These are phyloP conservation scores for Pestalotiopsis sp. DNA, from an alignment of 2,329 filamentous ascomycete genomes.

Conservation along the genomic window DNA sequence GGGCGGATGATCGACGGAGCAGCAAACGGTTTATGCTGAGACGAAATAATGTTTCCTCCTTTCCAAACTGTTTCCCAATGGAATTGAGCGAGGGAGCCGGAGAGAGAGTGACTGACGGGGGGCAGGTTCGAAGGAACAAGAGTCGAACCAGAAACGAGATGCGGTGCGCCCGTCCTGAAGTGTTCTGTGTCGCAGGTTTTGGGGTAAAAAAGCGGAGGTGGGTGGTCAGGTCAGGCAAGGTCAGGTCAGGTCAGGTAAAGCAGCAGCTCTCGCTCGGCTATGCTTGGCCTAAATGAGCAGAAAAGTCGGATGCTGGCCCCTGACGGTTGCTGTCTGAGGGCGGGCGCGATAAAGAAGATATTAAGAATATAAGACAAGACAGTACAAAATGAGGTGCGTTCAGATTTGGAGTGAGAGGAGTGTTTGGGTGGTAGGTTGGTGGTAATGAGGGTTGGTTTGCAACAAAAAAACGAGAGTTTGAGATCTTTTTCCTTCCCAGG, in stretches of 20 bases:
- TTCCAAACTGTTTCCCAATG: background rate
- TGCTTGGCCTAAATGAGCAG: constrained; percentile 13
- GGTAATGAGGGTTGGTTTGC: background rate
- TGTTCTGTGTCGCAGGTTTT: constrained; percentile 16
- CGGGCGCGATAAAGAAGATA: constrained; percentile 2
- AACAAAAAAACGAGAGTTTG: background rate
- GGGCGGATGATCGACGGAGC: constrained; percentile 25
- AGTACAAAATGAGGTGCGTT: background rate
- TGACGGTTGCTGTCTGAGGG: background rate
- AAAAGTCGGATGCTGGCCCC: background rate
- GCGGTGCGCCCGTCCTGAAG: constrained; percentile 13
- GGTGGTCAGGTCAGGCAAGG: background rate
- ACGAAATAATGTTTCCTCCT: constrained; percentile 14
- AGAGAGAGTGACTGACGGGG: no score
- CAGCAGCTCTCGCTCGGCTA: background rate
- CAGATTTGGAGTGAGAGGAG: background rate
- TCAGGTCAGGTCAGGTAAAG: background rate
- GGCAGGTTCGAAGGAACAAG: background rate
- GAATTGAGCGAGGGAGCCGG: background rate
- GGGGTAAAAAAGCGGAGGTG: constrained; percentile 16
- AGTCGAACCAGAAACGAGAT: constrained; percentile 4
- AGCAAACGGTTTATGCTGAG: constrained; percentile 18
- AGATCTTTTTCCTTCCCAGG: background rate
- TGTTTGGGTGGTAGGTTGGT: background rate
- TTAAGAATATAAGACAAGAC: constrained; percentile 8